A percentile compares a stretch with the other conserved stretches of the same genome.
Evolutionary conservation across 2,329 filamentous ascomycete genomes (phyloP).

Genomic region (Aspergillus pseudonomiae): DNA sequence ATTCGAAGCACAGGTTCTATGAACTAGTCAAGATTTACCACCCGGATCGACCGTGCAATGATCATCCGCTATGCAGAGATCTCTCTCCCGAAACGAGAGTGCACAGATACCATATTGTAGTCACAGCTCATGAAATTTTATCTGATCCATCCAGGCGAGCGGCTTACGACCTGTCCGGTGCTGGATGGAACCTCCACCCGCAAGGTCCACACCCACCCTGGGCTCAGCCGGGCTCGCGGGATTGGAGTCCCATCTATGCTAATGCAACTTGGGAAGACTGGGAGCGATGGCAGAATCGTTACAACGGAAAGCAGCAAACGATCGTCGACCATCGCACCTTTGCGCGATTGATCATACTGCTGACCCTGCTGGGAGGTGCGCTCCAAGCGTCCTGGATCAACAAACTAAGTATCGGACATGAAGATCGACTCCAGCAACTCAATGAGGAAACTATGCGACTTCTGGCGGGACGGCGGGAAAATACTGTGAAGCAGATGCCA

Average conservation of each 20-base stretch:
- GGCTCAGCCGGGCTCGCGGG: conserved; percentile 18
- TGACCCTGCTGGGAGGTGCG: conserved; percentile 70
- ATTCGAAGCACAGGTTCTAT: conserved; percentile 84
- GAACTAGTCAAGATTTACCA: conserved; percentile 95
- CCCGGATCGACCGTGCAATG: conserved; percentile 67
- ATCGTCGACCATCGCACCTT: conserved; percentile 82
- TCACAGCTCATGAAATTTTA: conserved; percentile 85
- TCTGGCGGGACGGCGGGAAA: conserved; percentile 57
- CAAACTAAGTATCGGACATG: conserved; percentile 61
- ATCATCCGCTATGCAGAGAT: conserved; percentile 45
- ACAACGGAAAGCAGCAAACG: conserved; percentile 42
- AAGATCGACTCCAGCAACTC: conserved; percentile 68
- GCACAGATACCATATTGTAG: conserved; percentile 87
- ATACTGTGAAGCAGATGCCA: conserved; percentile 51
- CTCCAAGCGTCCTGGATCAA: conserved; percentile 73
- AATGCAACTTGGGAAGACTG: conserved; percentile 99
- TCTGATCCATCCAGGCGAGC: conserved; percentile 76
- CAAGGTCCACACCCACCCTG: conserved; percentile 27
- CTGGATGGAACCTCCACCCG: conserved; percentile 70
- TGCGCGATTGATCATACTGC: conserved; percentile 68
- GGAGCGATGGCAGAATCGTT: conserved; percentile 74
- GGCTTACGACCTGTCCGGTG: conserved; percentile 79
- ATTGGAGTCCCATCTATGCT: conserved; percentile 54
- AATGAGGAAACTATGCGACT: conserved; percentile 65
- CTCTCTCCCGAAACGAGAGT: conserved; percentile 67